Evolutionary conservation across 176 grass and related monocot species (phyloP).

Genomic region (Carex kokanica): DNA sequence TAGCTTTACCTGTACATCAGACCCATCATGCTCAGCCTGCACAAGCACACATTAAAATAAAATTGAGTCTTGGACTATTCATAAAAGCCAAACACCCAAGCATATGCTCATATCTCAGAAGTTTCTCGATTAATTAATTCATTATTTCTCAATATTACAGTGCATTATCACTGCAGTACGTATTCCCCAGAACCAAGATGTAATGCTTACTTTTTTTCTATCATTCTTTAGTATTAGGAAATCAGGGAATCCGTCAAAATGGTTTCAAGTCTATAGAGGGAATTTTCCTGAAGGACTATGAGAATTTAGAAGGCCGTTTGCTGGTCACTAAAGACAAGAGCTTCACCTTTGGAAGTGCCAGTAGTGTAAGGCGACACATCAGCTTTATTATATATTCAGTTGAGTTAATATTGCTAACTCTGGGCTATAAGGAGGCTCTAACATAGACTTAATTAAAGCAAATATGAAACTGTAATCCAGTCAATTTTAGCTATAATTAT

Average conservation of each 20-base stretch:
- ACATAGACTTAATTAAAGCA: neutral
- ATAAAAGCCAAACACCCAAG: neutral
- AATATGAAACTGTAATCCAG: neutral
- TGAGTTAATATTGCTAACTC: neutral
- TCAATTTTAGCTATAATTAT: conserved; percentile 1
- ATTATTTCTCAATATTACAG: neutral
- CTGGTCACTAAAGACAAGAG: no score
- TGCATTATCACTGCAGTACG: neutral
- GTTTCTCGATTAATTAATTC: neutral
- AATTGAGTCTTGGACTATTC: neutral
- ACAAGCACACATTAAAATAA: conserved; percentile 21
- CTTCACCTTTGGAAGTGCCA: no score
- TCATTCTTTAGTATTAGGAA: neutral
- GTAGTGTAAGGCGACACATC: no score
- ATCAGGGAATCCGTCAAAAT: no score
- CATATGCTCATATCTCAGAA: neutral
- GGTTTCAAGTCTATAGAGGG: no score
- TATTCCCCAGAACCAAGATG: neutral
- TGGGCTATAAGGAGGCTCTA: neutral
- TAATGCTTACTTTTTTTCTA: neutral
- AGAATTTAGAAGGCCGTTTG: no score
- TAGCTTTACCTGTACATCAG: conserved; percentile 74
- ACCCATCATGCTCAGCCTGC: conserved; percentile 93
- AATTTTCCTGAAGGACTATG: no score
- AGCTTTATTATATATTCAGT: neutral